Evolutionary conservation across 2,329 filamentous ascomycete species (phyloP).

Genomic region (Penicillium sclerotigenum): DNA sequence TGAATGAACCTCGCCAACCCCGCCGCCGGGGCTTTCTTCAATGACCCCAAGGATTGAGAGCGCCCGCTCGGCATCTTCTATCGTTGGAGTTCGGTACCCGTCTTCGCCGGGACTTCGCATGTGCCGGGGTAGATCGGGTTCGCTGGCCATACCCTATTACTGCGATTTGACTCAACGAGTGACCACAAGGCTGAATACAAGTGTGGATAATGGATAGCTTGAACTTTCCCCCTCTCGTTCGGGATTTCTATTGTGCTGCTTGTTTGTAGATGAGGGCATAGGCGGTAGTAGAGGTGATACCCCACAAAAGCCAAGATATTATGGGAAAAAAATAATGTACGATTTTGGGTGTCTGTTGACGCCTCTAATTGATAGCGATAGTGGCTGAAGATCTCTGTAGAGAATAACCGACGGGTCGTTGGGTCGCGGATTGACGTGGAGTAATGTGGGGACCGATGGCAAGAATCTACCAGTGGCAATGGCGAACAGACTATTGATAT

Average conservation of each 20-base stretch:
- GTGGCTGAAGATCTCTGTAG: background rate
- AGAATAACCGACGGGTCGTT: background rate
- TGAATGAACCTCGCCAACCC: slow-evolving; percentile 26
- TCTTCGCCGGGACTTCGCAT: slow-evolving; percentile 41
- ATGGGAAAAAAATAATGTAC: background rate
- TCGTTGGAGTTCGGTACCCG: slow-evolving; percentile 45
- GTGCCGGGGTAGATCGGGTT: slow-evolving; percentile 31
- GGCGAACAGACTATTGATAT: background rate
- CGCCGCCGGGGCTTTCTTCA: slow-evolving; percentile 11
- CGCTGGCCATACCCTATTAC: slow-evolving; percentile 18
- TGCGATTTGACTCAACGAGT: background rate
- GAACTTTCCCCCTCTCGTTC: background rate
- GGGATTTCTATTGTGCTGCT: background rate
- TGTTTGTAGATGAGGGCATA: background rate
- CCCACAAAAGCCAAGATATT: background rate
- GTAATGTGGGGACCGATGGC: slow-evolving; percentile 5
- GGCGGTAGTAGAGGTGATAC: background rate
- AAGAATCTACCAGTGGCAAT: background rate
- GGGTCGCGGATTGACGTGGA: background rate
- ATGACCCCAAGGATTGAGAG: slow-evolving; percentile 12
- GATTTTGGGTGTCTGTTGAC: background rate
- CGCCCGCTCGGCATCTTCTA: slow-evolving; percentile 41
- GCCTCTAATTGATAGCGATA: background rate
- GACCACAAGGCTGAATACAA: background rate
- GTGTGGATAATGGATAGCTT: too few species aligned